Percentiles rank a stretch among this genome's conserved stretches.
Conservation (phyloP, 352 stramenopile genomes). For the Phytophthora sp. region DNA sequence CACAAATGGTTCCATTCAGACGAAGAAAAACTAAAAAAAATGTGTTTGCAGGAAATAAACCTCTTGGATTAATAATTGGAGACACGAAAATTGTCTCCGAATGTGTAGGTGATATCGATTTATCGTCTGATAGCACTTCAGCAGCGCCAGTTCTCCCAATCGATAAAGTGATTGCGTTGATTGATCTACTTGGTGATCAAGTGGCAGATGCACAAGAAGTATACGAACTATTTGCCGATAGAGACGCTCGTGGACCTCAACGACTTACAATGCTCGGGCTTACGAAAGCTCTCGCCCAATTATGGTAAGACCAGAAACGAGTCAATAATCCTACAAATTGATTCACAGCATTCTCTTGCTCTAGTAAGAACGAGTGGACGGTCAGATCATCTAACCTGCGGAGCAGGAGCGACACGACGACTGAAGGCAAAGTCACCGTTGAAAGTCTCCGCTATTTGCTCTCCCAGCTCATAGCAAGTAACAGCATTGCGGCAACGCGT, state of each 20-base stretch:
- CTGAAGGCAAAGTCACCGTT: conserved; percentile 18
- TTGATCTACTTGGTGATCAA: conserved; percentile 69
- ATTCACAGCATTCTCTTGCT: neutral
- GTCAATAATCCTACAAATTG: neutral
- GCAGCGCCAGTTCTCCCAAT: conserved; percentile 27
- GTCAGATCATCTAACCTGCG: neutral
- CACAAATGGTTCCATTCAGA: neutral
- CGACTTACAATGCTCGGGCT: conserved; percentile 59
- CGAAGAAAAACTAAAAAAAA: neutral
- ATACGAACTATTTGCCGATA: conserved; percentile 51
- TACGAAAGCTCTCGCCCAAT: conserved; percentile 44
- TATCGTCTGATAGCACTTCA: neutral
- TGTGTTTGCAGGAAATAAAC: neutral
- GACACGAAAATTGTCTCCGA: neutral
- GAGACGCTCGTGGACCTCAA: conserved; percentile 13
- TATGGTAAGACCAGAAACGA: conserved; percentile 51
- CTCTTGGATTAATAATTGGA: neutral
- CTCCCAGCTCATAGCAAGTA: conserved; percentile 42
- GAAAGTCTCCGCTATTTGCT: conserved; percentile 52
- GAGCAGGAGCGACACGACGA: neutral
- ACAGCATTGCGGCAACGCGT: conserved; percentile 30
- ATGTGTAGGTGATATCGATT: neutral
- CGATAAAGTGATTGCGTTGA: conserved; percentile 56
- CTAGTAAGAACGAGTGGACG: conserved; percentile 16
- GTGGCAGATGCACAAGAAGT: conserved; percentile 62